Evolutionary conservation across 2,329 filamentous ascomycete species (phyloP).

Genomic region (Trichoderma breve): DNA sequence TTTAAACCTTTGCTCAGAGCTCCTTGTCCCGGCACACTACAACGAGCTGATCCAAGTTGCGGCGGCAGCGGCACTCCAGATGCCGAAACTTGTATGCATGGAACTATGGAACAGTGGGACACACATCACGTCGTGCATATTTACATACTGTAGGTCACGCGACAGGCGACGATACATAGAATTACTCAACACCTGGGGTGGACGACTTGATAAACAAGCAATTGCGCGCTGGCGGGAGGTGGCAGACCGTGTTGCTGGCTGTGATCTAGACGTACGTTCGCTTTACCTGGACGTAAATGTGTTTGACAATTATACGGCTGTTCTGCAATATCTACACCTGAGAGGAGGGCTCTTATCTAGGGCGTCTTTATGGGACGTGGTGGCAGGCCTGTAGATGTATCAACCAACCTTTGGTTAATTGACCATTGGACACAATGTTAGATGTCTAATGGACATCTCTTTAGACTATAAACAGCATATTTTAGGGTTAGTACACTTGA

Average conservation of each 20-base stretch:
- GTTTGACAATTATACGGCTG: not conserved
- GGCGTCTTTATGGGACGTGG: not conserved
- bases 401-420: too few relatives aligned
- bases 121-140: not conserved
- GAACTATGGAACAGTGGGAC: not conserved
- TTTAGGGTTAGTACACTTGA: too few relatives aligned
- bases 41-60: not conserved
- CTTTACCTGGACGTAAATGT: not conserved
- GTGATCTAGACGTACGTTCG: not conserved
- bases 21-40: not conserved
- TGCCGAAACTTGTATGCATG: not conserved
- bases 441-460: too few relatives aligned
- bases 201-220: not conserved
- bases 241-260: not conserved
- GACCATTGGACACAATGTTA: too few relatives aligned
- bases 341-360: rapidly evolving
- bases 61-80: not conserved
- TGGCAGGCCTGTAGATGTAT: not conserved
- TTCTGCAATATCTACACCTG: not conserved
- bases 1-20: not conserved
- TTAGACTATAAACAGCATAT: too few relatives aligned
- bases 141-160: not conserved
- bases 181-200: not conserved
- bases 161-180: not conserved
- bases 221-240: not conserved